Conservation (phyloP, 169 alveolate genomes). For the Plasmodium coatneyi region DNA sequence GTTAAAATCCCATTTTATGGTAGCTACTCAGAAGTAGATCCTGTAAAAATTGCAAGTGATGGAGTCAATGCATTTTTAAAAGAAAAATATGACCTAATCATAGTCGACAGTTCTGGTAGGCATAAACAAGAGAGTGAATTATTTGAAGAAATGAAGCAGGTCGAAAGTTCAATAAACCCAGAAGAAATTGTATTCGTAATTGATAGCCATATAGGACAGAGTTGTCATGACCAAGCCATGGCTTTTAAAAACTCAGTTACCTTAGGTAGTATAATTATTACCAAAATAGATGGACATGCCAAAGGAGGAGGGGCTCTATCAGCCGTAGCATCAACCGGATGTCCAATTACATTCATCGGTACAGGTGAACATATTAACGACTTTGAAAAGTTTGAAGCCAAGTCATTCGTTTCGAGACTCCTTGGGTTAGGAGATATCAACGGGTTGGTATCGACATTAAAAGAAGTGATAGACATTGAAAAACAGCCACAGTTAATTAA, state of each 20-base stretch:
- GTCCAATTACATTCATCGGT: conserved; percentile 96
- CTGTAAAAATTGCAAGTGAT: conserved; percentile 98
- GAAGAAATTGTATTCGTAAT: conserved; percentile 97
- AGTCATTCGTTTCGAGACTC: conserved; percentile 96
- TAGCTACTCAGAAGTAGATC: conserved; percentile 98
- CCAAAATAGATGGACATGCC: conserved; percentile 99
- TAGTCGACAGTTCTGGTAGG: conserved; percentile 99
- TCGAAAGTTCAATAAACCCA: conserved; percentile 95
- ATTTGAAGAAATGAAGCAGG: conserved; percentile 99
- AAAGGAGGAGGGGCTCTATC: conserved; percentile 99
- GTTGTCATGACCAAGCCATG: conserved; percentile 99
- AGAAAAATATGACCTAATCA: conserved; percentile 96
- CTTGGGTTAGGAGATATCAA: conserved; percentile 98
- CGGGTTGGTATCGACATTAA: conserved; percentile 95
- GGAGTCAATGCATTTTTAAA: conserved; percentile 97
- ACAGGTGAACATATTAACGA: conserved; percentile 99
- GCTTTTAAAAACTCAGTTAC: conserved; percentile 97
- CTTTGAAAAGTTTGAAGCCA: conserved; percentile 97
- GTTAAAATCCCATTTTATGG: conserved; percentile 99
- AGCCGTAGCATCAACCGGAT: conserved; percentile 97
- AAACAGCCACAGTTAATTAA: conserved; percentile 95
- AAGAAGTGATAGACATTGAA: conserved; percentile 96
- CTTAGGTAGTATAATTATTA: conserved; percentile 98
- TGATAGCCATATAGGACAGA: conserved; percentile 99
- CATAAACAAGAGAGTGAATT: conserved; percentile 99